phyloP scores from a whole-genome alignment of 306 rosid genomes.

The Luffa acutangula region DNA sequence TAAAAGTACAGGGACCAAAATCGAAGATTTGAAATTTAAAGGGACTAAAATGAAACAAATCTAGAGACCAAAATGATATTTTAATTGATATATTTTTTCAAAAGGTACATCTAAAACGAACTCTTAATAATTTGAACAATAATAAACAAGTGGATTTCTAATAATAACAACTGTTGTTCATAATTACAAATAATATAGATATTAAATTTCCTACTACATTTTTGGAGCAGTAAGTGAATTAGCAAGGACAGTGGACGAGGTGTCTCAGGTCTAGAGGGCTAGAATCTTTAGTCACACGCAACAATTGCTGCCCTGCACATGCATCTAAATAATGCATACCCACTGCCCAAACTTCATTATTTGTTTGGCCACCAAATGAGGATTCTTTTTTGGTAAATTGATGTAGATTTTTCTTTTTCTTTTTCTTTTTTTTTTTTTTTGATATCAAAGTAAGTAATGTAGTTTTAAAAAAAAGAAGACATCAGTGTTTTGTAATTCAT shows the following conservation, averaged over 20 bases:
- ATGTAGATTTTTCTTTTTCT: background rate
- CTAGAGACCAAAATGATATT: no score
- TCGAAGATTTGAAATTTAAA: no score
- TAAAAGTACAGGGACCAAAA: no score
- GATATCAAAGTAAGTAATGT: no score
- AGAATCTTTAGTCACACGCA: background rate
- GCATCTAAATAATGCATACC: background rate
- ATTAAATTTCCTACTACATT: background rate
- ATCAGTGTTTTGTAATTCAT: no score
- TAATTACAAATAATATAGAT: background rate
- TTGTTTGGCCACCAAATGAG: background rate
- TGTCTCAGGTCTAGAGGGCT: background rate
- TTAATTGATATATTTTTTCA: no score
- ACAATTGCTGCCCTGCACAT: background rate
- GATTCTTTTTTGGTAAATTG: background rate
- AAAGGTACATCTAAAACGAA: background rate
- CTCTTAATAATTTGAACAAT: background rate
- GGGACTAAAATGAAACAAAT: no score
- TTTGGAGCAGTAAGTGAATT: background rate
- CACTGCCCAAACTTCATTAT: background rate
- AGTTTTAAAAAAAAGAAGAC: no score
- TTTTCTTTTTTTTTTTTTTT: no score
- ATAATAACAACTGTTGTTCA: background rate
- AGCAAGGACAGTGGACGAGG: background rate
- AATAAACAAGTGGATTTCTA: background rate